Evolutionary conservation across 2,329 filamentous ascomycete species (phyloP), one percentile per base, ranked within the genome.

Genomic region (Cladophialophora bantiana): DNA sequence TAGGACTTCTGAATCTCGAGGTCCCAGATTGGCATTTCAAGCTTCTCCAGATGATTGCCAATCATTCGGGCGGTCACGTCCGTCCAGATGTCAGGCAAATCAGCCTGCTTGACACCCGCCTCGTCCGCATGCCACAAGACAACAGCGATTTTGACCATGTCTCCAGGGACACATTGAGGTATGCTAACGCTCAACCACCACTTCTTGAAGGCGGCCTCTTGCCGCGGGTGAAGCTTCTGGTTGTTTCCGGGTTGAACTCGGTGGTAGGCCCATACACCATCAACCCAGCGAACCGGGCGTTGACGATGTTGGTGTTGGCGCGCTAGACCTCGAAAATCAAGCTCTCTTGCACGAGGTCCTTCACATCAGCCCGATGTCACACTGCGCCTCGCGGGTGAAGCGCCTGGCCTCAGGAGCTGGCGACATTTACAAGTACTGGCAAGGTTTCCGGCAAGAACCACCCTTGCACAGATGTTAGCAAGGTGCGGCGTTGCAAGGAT

Each of bases 81-180:
- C 1, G 65, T 67, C 65, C 65, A 67, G 18, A 67, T 63, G 56
- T 64, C 59, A 3, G 64, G 59, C 53, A 66, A 59, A 7, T 52
- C 26, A 13, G 38, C 45, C 9, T 38, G 50, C n/a, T 62, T 63
- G n/a, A 35, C 60, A 10, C 34, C 31, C 7, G 65, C 65, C 42
- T 67, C 65, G 7, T 58, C 40, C 13, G 18, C 26, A 45, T 67
- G 40, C 55, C 65, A 67, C 32, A 67, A 45, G 53, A 66, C 64
- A 26, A 62, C 57, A 3, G 40, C 64, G 12, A 62, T 60, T 55
- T 67, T 67, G 18, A 67, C 65, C 55, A 63, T 64, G 18, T 67
- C 65, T 1, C 65, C 65, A n/a, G 55, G 38, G 13, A 38, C 15
- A 2, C 65, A 42, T 20, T 55, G 26, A 4, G 55, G 36, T 48